Percentiles rank a stretch among this genome's conserved stretches.
Evolutionary conservation across 345 rosid species (phyloP).

Genomic region (Tarenaya hassleriana): DNA sequence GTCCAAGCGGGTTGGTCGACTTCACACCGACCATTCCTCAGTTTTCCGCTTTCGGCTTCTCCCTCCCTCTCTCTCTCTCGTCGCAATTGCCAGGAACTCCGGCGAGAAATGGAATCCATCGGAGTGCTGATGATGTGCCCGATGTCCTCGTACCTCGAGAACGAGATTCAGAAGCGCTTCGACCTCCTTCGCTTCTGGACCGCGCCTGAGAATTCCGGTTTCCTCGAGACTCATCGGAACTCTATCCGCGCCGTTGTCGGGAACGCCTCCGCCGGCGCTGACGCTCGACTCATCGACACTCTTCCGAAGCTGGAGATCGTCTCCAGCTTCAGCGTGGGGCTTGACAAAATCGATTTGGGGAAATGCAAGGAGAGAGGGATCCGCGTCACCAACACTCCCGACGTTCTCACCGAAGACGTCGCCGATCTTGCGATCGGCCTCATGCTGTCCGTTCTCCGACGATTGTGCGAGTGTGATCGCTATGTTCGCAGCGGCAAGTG

Average conservation of each 20-base stretch:
- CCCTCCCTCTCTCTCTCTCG: slow-evolving; percentile 8
- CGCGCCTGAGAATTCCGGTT: slow-evolving; percentile 33
- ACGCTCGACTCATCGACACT: slow-evolving; percentile 54
- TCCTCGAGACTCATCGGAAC: slow-evolving; percentile 33
- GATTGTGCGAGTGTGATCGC: slow-evolving; percentile 55
- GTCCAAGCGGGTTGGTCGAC: too few species aligned
- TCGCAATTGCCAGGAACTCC: neutral
- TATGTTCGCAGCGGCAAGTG: slow-evolving; percentile 67
- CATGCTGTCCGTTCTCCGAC: slow-evolving; percentile 60
- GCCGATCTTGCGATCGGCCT: slow-evolving; percentile 82
- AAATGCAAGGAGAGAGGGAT: slow-evolving; percentile 66
- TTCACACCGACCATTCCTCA: too few species aligned
- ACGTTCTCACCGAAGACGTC: slow-evolving; percentile 78
- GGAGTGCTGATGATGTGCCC: slow-evolving; percentile 77
- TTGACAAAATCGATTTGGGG: slow-evolving; percentile 73
- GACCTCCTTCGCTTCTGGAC: slow-evolving; percentile 49
- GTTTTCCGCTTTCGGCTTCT: neutral
- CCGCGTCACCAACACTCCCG: slow-evolving; percentile 82
- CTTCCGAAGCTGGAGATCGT: slow-evolving; percentile 73
- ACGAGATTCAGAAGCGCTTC: slow-evolving; percentile 66
- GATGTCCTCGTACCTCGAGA: slow-evolving; percentile 47
- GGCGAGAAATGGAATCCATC: slow-evolving; percentile 48
- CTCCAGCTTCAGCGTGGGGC: slow-evolving; percentile 68
- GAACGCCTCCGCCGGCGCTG: slow-evolving; percentile 47
- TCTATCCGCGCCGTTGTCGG: slow-evolving; percentile 83